Conservation (phyloP, 495 filamentous ascomycete species). For the Lasiosphaeriaceae sp. region DNA sequence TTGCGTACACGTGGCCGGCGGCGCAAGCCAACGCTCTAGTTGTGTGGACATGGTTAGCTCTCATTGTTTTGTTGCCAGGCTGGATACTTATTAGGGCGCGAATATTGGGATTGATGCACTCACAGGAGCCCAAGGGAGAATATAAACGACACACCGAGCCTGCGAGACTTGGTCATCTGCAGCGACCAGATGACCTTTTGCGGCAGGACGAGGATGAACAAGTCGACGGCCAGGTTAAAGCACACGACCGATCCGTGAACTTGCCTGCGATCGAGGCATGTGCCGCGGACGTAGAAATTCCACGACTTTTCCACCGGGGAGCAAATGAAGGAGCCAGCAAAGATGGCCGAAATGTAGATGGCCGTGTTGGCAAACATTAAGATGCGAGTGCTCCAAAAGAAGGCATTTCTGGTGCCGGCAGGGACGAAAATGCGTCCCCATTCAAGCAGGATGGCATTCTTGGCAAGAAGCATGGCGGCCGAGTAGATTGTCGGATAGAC, state of each 20-base stretch:
- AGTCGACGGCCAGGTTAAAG: conserved; percentile 32
- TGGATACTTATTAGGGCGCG: not conserved
- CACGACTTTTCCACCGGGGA: conserved; percentile 33
- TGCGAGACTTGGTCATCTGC: conserved; percentile 26
- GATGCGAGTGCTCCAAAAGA: conserved; percentile 27
- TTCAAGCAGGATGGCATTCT: conserved; percentile 35
- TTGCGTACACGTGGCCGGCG: conserved; percentile 3
- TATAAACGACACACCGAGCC: conserved; percentile 30
- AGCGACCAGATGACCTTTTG: conserved; percentile 36
- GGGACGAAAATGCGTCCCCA: conserved; percentile 34
- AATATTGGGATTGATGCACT: too few relatives aligned
- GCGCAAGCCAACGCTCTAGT: not conserved
- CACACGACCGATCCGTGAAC: conserved; percentile 21
- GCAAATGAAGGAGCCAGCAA: conserved; percentile 43
- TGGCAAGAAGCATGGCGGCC: conserved; percentile 22
- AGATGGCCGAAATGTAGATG: conserved; percentile 36
- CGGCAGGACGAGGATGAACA: conserved; percentile 35
- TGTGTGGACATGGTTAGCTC: not conserved
- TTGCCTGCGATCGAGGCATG: conserved; percentile 26
- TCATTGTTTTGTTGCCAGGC: too few relatives aligned
- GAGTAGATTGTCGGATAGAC: conserved; percentile 22
- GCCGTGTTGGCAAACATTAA: conserved; percentile 35
- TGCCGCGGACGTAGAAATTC: conserved; percentile 19
- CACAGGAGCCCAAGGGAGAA: conserved; percentile 39
- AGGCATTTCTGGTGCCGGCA: conserved; percentile 1